Evolutionary conservation across 805 yeast genomes (phyloP), one percentile per base, ranked within the genome.

Genomic region (Metschnikowia lochheadii): DNA sequence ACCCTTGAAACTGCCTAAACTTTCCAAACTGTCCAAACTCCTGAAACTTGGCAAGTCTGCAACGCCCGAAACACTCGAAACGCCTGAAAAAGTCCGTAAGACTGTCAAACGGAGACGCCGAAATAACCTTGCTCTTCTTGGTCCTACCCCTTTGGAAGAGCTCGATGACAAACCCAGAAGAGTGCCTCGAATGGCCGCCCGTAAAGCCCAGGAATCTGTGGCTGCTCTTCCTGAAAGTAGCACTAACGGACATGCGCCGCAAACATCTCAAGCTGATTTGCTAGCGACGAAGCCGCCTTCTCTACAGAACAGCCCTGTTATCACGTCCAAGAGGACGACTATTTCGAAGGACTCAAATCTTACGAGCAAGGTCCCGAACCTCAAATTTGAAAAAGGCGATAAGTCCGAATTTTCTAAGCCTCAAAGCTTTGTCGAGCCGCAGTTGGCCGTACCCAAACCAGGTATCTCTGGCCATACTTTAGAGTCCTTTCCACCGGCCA

Each of bases 381-480:
- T 53, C 29, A 40, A 34, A 13, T 40, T 50, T 36, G 53, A 34
- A 6, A 7, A 37, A 5, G n/a, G 18, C 14, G 29, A 26, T 26
- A 4, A 8, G 29, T 8, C 29, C 29, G 29, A 26, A 26, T 8
- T 8, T 8, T 26, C 29, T 26, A 26, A 26, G 29, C 29, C 29
- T 26, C 29, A 26, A 26, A 26, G 11, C 31, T 80, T 82, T 66
- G 63, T 70, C 18, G 94, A 88, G 58, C 90, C 91, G 2, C 75
- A 73, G 15, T 63, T 75, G 33, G 77, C 81, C 0, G 77, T 73
- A 35, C 82, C 85, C 0, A 64, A 69, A 10, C 82, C 87, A 39
- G 76, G 78, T 10, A 81, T 81, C 36, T 84, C 92, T 0, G 96
- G 97, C 2, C 73, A 82, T 38, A 85, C 94, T 3, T 66, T 89